These are phyloP conservation scores for Xerocomus nothofagi DNA, from an alignment of 1,284 basidiomycete species.

Conservation along the genomic window DNA sequence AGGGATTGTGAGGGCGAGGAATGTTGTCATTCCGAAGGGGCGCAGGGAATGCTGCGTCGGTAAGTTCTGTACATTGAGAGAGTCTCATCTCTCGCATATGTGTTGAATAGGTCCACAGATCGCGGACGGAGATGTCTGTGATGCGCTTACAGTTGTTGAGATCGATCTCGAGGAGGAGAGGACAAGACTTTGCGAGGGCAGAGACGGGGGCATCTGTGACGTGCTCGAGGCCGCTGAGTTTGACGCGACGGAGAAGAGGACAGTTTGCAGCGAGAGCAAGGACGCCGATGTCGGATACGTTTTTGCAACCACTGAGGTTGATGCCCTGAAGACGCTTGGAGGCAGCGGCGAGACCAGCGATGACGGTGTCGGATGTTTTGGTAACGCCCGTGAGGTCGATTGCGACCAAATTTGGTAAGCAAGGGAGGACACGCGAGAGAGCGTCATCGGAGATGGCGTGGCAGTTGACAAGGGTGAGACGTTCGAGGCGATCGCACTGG, in stretches of 20 bases:
- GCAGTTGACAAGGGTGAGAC: slow-evolving; percentile 90
- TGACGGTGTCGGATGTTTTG: slow-evolving; percentile 69
- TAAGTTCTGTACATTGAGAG: slow-evolving; percentile 77
- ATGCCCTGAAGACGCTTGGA: slow-evolving; percentile 88
- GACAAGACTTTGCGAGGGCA: slow-evolving; percentile 79
- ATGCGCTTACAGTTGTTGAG: slow-evolving; percentile 82
- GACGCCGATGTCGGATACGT: slow-evolving; percentile 79
- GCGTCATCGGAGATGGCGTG: slow-evolving; percentile 67
- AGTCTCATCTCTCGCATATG: slow-evolving; percentile 92
- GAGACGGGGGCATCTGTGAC: slow-evolving; percentile 83
- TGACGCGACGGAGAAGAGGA: slow-evolving; percentile 82
- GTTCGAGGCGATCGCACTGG: slow-evolving; percentile 83
- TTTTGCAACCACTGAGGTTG: slow-evolving; percentile 85
- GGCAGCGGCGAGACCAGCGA: slow-evolving; percentile 68
- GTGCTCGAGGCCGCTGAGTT: slow-evolving; percentile 75
- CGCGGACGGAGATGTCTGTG: slow-evolving; percentile 77
- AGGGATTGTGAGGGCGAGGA: slow-evolving; percentile 49
- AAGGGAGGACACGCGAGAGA: slow-evolving; percentile 68
- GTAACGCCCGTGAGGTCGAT: slow-evolving; percentile 83
- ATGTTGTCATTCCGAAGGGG: slow-evolving; percentile 45
- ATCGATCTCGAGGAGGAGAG: slow-evolving; percentile 92
- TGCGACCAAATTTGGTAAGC: slow-evolving; percentile 79
- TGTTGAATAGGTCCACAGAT: slow-evolving; percentile 79
- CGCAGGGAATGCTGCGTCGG: slow-evolving; percentile 86
- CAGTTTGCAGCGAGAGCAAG: slow-evolving; percentile 75